Conservation (phyloP, 2,329 filamentous ascomycete genomes). For the Xylariales sp. region DNA sequence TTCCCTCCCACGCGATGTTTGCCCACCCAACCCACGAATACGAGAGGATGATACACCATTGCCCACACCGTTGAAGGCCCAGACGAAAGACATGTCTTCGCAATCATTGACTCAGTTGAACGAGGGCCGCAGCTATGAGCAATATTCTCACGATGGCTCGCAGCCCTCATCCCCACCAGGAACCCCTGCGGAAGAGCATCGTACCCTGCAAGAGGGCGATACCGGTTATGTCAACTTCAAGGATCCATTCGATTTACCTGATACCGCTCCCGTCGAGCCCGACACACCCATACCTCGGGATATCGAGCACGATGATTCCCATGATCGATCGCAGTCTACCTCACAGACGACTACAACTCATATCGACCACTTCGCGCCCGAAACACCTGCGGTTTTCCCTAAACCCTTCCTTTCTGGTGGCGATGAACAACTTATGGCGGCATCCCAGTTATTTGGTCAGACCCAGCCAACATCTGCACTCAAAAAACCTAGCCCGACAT, state of each 20-base stretch:
- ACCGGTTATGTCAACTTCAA: conserved; percentile 59
- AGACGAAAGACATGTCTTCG: conserved; percentile 58
- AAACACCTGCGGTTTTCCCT: conserved; percentile 62
- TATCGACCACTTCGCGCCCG: conserved; percentile 49
- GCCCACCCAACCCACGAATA: conserved; percentile 29
- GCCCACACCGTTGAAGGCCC: conserved; percentile 33
- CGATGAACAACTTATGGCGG: conserved; percentile 51
- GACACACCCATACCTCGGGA: conserved; percentile 31
- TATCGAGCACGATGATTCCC: conserved; percentile 39
- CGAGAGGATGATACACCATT: conserved; percentile 38
- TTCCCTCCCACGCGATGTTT: conserved; percentile 33
- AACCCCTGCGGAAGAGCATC: conserved; percentile 45
- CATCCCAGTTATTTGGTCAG: conserved; percentile 66
- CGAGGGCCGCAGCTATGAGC: conserved; percentile 66
- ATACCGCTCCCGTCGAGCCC: conserved; percentile 38
- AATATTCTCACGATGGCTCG: conserved; percentile 50
- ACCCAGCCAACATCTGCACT: conserved; percentile 66
- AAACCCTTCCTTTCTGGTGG: conserved; percentile 33
- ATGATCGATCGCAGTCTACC: conserved; percentile 41
- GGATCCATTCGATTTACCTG: conserved; percentile 48
- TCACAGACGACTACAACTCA: conserved; percentile 52
- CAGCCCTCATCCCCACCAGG: conserved; percentile 46
- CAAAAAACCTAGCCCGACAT: conserved; percentile 65
- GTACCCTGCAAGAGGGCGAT: conserved; percentile 60
- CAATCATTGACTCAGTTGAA: conserved; percentile 68